Evolutionary conservation across 441 rosid species (phyloP).

Genomic region (Raphanus hybrid): DNA sequence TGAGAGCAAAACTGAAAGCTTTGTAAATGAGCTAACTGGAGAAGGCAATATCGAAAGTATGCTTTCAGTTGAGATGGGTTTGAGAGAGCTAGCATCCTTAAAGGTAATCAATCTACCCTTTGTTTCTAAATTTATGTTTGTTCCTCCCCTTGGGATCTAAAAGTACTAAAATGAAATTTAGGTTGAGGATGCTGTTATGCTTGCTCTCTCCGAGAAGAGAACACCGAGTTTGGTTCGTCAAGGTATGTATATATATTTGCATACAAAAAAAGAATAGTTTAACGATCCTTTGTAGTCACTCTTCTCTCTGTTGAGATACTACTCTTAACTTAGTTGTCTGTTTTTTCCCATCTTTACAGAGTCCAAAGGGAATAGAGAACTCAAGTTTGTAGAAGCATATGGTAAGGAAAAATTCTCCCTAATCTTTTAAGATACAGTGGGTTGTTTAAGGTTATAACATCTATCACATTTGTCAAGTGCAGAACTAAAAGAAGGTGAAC

Average conservation of each 20-base stretch:
- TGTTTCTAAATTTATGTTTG: constrained; percentile 19
- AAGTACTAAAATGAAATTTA: constrained; percentile 32
- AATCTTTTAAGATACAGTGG: background rate
- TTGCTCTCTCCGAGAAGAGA: constrained; percentile 71
- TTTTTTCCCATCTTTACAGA: constrained; percentile 52
- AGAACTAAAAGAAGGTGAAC: constrained; percentile 78
- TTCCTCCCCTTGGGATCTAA: background rate
- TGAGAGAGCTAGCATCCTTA: constrained; percentile 84
- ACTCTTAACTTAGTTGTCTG: constrained; percentile 1
- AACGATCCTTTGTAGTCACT: background rate
- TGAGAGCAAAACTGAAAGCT: constrained; percentile 58
- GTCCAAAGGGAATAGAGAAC: constrained; percentile 62
- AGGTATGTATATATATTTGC: constrained; percentile 42
- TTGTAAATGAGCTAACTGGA: constrained; percentile 76
- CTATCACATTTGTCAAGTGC: constrained; percentile 38
- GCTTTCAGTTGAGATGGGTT: constrained; percentile 56
- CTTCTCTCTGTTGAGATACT: background rate
- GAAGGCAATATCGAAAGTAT: constrained; percentile 92
- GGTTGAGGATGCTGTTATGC: constrained; percentile 92
- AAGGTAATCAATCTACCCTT: constrained; percentile 58
- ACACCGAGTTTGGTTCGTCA: constrained; percentile 60
- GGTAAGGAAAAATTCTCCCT: constrained; percentile 55
- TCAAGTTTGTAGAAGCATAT: constrained; percentile 71
- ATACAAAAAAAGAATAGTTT: background rate
- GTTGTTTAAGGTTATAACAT: constrained; percentile 3